phyloP scores from a whole-genome alignment of 1,139 yeast species.

The Candida gigantensis region DNA sequence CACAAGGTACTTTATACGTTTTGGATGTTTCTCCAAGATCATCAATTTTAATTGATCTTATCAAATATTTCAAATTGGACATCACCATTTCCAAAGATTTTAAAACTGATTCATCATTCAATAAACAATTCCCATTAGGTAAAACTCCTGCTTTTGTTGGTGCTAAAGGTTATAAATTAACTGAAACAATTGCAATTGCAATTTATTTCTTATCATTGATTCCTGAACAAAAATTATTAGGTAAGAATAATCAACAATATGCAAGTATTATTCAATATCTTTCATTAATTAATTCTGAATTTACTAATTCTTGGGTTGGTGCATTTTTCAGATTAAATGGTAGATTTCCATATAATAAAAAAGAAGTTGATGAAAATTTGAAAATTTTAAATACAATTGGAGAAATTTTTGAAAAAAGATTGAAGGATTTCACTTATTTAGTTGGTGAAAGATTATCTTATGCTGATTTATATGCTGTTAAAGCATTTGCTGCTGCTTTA shows the following conservation, averaged over 20 bases:
- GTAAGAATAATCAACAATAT: conserved; percentile 65
- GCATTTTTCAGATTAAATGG: conserved; percentile 36
- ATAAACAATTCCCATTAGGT: conserved; percentile 64
- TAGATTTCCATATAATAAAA: conserved; percentile 70
- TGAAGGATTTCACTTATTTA: conserved; percentile 77
- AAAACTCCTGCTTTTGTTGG: conserved; percentile 80
- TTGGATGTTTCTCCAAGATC: conserved; percentile 54
- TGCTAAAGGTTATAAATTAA: conserved; percentile 75
- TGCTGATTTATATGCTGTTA: conserved; percentile 77
- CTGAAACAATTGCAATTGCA: conserved; percentile 76
- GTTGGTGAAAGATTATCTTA: conserved; percentile 87
- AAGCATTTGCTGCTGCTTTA: conserved; percentile 63
- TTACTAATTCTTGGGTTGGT: conserved; percentile 35
- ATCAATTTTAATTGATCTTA: conserved; percentile 30
- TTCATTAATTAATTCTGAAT: conserved; percentile 76
- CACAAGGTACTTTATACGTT: conserved; percentile 61
- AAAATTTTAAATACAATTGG: conserved; percentile 41
- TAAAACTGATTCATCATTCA: conserved; percentile 43
- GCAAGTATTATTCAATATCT: conserved; percentile 78
- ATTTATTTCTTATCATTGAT: conserved; percentile 41
- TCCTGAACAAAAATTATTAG: conserved; percentile 41
- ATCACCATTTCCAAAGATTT: conserved; percentile 47
- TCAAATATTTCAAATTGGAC: conserved; percentile 71
- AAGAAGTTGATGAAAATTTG: conserved; percentile 58
- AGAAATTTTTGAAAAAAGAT: conserved; percentile 60